phyloP scores from a whole-genome alignment of 1,139 yeast species.

The Geotrichum klebahnii region DNA sequence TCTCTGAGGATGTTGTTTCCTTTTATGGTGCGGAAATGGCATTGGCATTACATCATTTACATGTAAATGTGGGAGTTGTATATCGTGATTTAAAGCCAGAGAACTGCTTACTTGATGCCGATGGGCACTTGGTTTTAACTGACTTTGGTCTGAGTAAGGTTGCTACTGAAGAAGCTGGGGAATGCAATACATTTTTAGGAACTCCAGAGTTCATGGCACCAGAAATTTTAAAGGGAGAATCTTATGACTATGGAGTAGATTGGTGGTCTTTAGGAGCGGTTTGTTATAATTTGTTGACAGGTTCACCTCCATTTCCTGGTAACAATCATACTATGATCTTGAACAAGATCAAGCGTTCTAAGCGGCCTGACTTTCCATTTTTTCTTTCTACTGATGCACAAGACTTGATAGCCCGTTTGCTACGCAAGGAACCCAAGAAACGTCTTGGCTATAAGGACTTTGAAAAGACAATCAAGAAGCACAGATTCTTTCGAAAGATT shows the following conservation, averaged over 20 bases:
- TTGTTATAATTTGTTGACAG: conserved; percentile 79
- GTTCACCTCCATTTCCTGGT: conserved; percentile 93
- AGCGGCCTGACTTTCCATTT: conserved; percentile 67
- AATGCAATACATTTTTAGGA: conserved; percentile 76
- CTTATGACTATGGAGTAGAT: conserved; percentile 84
- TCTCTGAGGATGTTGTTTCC: conserved; percentile 74
- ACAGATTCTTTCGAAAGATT: conserved; percentile 73
- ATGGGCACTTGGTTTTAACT: conserved; percentile 79
- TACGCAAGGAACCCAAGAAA: conserved; percentile 70
- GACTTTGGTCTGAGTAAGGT: conserved; percentile 91
- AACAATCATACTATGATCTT: conserved; percentile 75
- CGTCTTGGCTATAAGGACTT: conserved; percentile 67
- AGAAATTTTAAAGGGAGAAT: conserved; percentile 77
- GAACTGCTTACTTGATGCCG: conserved; percentile 74
- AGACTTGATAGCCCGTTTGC: conserved; percentile 66
- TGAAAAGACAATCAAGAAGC: conserved; percentile 58
- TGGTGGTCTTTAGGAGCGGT: conserved; percentile 98
- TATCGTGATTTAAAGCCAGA: conserved; percentile 93
- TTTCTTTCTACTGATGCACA: conserved; percentile 81
- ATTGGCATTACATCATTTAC: conserved; percentile 75
- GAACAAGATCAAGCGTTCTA: conserved; percentile 73
- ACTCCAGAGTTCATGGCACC: conserved; percentile 98
- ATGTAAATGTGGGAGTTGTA: conserved; percentile 74
- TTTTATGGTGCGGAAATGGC: conserved; percentile 85
- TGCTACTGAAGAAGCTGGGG: conserved; percentile 44